Conservation (phyloP, 2,329 filamentous ascomycete species). For the Penicillium sp. region DNA sequence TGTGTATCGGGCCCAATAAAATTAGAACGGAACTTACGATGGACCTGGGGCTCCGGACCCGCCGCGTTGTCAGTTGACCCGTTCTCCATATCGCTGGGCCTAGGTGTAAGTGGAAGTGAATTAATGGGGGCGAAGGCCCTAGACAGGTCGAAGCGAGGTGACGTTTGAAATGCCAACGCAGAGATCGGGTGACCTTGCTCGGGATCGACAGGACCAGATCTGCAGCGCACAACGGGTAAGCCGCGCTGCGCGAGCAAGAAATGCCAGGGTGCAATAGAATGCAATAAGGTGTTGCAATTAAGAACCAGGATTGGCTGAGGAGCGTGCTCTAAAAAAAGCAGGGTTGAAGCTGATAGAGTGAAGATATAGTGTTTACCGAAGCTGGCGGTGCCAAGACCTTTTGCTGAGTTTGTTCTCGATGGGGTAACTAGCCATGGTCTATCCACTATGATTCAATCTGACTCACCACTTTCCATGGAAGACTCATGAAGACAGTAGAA, state of each 20-base stretch:
- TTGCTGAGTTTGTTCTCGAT: not conserved
- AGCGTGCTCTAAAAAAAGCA: slow-evolving; percentile 1
- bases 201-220: slow-evolving; percentile 32
- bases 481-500: not conserved
- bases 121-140: slow-evolving; percentile 2
- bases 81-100: slow-evolving; percentile 15
- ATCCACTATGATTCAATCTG: slow-evolving; percentile 17
- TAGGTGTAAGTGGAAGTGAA: slow-evolving; percentile 5
- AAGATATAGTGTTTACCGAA: slow-evolving; percentile 3
- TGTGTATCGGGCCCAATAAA: slow-evolving; percentile 4
- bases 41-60: slow-evolving; percentile 20
- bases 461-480: slow-evolving; percentile 10
- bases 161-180: slow-evolving; percentile 35
- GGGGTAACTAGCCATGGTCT: not conserved
- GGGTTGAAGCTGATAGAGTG: not conserved
- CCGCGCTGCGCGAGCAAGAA: slow-evolving; percentile 10
- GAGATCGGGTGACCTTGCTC: slow-evolving; percentile 36
- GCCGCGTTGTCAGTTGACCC: slow-evolving; percentile 22
- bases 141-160: slow-evolving; percentile 3
- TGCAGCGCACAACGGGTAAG: slow-evolving; percentile 17
- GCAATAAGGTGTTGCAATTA: not conserved
- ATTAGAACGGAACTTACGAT: slow-evolving; percentile 15
- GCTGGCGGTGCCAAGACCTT: slow-evolving; percentile 13
- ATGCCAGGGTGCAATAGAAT: slow-evolving; percentile 1
- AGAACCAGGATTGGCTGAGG: not conserved